phyloP scores from a whole-genome alignment of 2,329 filamentous ascomycete species.

The Graphilbum ipis-grandicollis region DNA sequence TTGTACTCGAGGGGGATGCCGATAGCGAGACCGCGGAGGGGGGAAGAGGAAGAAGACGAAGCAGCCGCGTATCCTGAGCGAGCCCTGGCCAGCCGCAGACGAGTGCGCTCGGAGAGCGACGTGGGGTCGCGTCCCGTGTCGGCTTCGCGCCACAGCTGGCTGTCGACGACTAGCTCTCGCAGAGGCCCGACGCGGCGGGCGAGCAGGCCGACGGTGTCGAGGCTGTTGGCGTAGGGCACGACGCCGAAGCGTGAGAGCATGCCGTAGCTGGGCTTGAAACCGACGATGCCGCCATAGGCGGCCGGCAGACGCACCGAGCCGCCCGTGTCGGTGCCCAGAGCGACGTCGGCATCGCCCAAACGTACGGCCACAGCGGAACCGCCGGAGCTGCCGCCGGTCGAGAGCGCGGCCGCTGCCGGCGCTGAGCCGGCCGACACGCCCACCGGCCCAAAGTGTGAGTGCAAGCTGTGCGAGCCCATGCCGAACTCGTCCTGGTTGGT shows the following conservation, averaged over 20 bases:
- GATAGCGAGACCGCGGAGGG: conserved; percentile 23
- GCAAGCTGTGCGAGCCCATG: conserved; percentile 19
- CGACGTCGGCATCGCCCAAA: conserved; percentile 36
- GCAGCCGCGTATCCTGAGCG: conserved; percentile 3
- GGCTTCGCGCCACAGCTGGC: conserved; percentile 26
- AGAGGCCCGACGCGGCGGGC: conserved; percentile 35
- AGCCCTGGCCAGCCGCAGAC: conserved; percentile 22
- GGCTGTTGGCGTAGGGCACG: conserved; percentile 78
- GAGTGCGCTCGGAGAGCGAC: conserved; percentile 38
- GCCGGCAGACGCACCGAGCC: conserved; percentile 78
- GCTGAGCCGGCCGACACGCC: conserved; percentile 2
- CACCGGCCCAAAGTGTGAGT: conserved; percentile 14
- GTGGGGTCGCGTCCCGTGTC: conserved; percentile 60
- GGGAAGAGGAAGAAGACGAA: not conserved
- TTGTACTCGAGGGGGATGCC: conserved; percentile 67
- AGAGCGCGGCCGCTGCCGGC: conserved; percentile 21
- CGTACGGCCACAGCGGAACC: conserved; percentile 79
- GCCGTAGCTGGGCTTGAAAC: conserved; percentile 87
- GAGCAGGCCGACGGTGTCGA: conserved; percentile 77
- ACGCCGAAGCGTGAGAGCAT: conserved; percentile 74
- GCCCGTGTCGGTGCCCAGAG: conserved; percentile 85
- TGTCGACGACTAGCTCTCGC: conserved; percentile 25
- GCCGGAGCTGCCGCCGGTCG: conserved; percentile 79
- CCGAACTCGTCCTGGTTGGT: conserved; percentile 66
- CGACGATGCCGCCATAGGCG: conserved; percentile 66